These are phyloP conservation scores for Peltaster fructicola DNA, from an alignment of 2,329 filamentous ascomycete species.

Conservation along the genomic window DNA sequence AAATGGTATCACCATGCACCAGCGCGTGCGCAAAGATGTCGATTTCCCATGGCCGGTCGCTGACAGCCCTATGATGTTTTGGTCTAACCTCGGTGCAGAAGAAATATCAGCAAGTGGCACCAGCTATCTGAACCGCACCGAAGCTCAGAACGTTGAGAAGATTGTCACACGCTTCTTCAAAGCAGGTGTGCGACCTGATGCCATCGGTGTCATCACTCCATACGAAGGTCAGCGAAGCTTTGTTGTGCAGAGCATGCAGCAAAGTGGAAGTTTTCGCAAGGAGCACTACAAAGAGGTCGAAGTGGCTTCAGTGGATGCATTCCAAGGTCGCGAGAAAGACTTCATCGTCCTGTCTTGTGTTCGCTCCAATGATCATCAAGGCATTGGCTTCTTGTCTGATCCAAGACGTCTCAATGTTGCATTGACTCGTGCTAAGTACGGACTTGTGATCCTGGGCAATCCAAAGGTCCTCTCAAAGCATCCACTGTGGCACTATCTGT, in stretches of 20 bases:
- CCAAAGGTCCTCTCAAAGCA: slow-evolving; percentile 96
- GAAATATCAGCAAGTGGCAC: slow-evolving; percentile 97
- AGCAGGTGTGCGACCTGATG: slow-evolving; percentile 79
- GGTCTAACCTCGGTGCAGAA: slow-evolving; percentile 93
- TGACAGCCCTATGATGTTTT: slow-evolving; percentile 99
- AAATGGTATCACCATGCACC: slow-evolving; percentile 82
- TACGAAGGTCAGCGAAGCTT: slow-evolving; percentile 98
- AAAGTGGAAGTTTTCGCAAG: slow-evolving; percentile 92
- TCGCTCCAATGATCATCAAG: slow-evolving; percentile 95
- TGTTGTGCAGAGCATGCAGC: slow-evolving; percentile 98
- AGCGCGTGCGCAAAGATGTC: slow-evolving; percentile 77
- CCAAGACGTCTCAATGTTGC: slow-evolving; percentile 94
- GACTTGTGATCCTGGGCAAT: slow-evolving; percentile 89
- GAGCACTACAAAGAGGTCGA: slow-evolving; percentile 98
- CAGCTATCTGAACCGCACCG: slow-evolving; percentile 93
- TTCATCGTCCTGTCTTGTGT: slow-evolving; percentile 97
- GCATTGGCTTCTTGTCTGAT: slow-evolving; percentile 96
- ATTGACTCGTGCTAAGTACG: slow-evolving; percentile 90
- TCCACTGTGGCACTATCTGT: slow-evolving; percentile 87
- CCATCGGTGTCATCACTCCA: slow-evolving; percentile 95
- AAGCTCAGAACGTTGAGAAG: slow-evolving; percentile 95
- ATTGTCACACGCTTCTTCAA: slow-evolving; percentile 98
- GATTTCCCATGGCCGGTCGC: slow-evolving; percentile 95
- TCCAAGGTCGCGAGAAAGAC: slow-evolving; percentile 97
- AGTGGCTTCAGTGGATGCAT: slow-evolving; percentile 93